These are phyloP conservation scores for Gloeopeniophorella convolvens DNA, from an alignment of 768 basidiomycete species.

Conservation along the genomic window DNA sequence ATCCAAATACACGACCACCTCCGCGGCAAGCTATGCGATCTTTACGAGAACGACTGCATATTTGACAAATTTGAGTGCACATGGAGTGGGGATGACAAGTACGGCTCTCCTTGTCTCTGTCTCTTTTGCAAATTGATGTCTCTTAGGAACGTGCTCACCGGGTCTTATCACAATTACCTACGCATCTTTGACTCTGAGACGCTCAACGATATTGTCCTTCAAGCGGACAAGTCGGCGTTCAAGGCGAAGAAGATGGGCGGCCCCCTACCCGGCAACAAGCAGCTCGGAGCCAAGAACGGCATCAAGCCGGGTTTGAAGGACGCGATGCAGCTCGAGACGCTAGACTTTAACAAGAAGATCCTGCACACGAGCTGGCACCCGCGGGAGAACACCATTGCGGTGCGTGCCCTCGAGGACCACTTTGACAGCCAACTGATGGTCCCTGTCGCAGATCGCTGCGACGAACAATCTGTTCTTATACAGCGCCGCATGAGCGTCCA, in stretches of 20 bases:
- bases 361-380: constrained; percentile 97
- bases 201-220: constrained; percentile 83
- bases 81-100: constrained; percentile 95
- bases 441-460: constrained; percentile 71
- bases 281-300: constrained; percentile 60
- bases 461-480: constrained; percentile 94
- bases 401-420: constrained; percentile 35
- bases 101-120: constrained; percentile 35
- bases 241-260: constrained; percentile 99
- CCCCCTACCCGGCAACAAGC: constrained; percentile 64
- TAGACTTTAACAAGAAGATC: constrained; percentile 97
- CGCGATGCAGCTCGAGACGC: constrained; percentile 77
- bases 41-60: constrained; percentile 99
- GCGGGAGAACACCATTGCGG: constrained; percentile 95
- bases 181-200: constrained; percentile 94
- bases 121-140: neutral
- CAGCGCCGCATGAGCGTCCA: constrained; percentile 44
- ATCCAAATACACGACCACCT: constrained; percentile 99
- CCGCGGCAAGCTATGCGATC: constrained; percentile 92
- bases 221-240: constrained; percentile 99
- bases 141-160: constrained; percentile 89
- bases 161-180: constrained; percentile 99
- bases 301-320: constrained; percentile 73
- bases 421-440: neutral
- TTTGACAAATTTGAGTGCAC: constrained; percentile 99